These are phyloP conservation scores for Hanseniaspora meyeri DNA, from an alignment of 805 yeast genomes.

Conservation along the genomic window DNA sequence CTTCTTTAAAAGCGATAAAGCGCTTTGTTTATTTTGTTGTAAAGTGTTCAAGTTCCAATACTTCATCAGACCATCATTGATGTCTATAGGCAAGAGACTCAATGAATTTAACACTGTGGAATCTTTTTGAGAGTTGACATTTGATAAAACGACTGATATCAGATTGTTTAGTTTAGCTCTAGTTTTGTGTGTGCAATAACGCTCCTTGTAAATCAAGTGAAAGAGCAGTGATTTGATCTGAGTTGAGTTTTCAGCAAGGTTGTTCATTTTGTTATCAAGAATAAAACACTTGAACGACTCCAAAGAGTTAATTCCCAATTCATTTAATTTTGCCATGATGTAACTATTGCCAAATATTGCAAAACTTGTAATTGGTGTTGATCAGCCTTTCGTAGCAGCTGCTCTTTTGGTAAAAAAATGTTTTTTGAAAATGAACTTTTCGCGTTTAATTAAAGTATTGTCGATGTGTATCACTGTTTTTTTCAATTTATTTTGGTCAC, in stretches of 20 bases:
- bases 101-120: not conserved
- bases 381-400: no score
- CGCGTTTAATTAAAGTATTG: no score
- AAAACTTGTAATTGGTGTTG: not conserved
- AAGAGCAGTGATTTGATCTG: not conserved
- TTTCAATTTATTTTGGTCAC: no score
- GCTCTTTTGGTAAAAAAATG: no score
- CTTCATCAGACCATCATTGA: not conserved
- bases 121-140: not conserved
- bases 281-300: constrained; percentile 6
- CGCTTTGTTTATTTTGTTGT: not conserved
- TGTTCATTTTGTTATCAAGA: not conserved
- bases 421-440: no score
- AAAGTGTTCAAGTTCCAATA: not conserved
- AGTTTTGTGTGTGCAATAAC: constrained; percentile 6
- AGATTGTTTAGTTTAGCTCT: not conserved
- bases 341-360: not conserved
- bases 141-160: not conserved
- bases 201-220: not conserved
- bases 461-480: not conserved
- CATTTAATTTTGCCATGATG: not conserved
- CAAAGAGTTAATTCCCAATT: not conserved
- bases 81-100: not conserved
- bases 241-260: not conserved
- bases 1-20: not conserved